Evolutionary conservation across 257 asterid genomes (phyloP).

Genomic region (Solanum gracilifrons): DNA sequence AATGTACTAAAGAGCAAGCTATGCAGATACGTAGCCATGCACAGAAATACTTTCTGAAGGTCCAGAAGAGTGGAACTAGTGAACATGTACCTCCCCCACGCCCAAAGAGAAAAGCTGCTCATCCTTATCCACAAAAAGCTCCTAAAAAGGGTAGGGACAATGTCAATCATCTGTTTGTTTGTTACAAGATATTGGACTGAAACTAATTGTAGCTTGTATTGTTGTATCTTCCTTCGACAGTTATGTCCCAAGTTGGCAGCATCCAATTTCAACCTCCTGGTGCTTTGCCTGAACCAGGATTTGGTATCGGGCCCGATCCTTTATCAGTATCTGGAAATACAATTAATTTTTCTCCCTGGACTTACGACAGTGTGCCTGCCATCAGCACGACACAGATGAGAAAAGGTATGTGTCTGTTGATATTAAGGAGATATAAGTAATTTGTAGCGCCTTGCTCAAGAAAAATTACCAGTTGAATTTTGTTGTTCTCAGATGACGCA

Average conservation of each 20-base stretch:
- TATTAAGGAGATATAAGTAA: neutral
- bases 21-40: conserved; percentile 96
- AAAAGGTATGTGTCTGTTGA: conserved; percentile 33
- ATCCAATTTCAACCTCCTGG: conserved; percentile 31
- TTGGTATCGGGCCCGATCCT: conserved; percentile 32
- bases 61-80: conserved; percentile 72
- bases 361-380: conserved; percentile 26
- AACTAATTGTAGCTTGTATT: neutral
- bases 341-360: conserved; percentile 37
- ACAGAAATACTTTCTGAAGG: conserved; percentile 83
- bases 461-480: neutral
- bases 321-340: conserved; percentile 29
- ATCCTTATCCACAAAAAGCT: conserved; percentile 92
- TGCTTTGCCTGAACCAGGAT: conserved; percentile 35
- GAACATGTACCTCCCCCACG: conserved; percentile 98
- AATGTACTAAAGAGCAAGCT: neutral
- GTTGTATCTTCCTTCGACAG: conserved; percentile 11
- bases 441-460: neutral
- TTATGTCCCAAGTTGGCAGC: conserved; percentile 27
- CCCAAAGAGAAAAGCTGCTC: conserved; percentile 88
- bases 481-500: conserved; percentile 36
- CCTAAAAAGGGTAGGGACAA: conserved; percentile 40
- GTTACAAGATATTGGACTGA: neutral
- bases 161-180: neutral
- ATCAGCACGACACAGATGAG: conserved; percentile 13